Percentiles rank a stretch among this genome's conserved stretches.
Evolutionary conservation across 805 yeast species (phyloP).

Genomic region (Lachancea lanzarotensis): DNA sequence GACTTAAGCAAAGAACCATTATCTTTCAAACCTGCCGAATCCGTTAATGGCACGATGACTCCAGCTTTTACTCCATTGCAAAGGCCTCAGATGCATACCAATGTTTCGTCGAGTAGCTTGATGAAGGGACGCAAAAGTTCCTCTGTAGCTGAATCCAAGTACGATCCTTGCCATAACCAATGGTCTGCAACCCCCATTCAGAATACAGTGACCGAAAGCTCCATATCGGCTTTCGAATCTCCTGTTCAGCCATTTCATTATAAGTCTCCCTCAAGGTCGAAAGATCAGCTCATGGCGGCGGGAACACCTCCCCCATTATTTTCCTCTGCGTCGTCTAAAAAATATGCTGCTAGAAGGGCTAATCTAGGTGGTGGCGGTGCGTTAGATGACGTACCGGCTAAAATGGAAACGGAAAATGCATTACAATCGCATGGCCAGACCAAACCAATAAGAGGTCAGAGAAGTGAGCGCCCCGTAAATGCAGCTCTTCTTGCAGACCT

Average conservation of each 20-base stretch:
- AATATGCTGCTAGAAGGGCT: neutral
- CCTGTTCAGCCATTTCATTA: constrained; percentile 1
- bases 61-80: neutral
- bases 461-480: neutral
- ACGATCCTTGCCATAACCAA: neutral
- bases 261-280: neutral
- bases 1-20: constrained; percentile 28
- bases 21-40: constrained; percentile 8
- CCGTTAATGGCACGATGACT: neutral
- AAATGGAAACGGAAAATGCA: neutral
- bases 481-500: constrained; percentile 4
- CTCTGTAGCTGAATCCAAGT: neutral
- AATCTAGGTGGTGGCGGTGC: neutral
- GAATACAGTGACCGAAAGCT: neutral
- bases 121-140: neutral
- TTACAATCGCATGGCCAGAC: neutral
- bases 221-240: neutral
- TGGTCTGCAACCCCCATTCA: neutral
- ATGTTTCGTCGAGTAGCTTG: neutral
- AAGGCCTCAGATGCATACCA: neutral
- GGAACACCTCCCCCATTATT: constrained; percentile 8
- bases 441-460: neutral
- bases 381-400: neutral
- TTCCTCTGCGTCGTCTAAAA: constrained; percentile 4
- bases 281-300: neutral